Base-by-base conservation (phyloP, 2,329 filamentous ascomycete species). In the Hymenoscyphus infarciens region DNA sequence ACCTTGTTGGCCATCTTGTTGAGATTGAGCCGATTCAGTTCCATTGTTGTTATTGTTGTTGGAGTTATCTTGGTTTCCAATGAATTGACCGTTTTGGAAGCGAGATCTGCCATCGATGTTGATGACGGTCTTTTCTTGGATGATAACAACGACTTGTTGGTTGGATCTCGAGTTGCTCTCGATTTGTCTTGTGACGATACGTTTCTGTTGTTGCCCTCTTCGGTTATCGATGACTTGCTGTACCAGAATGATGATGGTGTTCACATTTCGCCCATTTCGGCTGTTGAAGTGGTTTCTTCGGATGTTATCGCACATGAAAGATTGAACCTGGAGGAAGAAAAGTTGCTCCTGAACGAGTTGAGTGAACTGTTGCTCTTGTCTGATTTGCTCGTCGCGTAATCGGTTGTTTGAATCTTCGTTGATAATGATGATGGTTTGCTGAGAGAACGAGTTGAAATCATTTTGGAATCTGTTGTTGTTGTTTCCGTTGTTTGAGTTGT, bases 211-310 rank as follows among this genome's bases (percentile, higher is more conserved):
- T 55, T 33, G 56, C 39, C 60, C 64, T 29, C 67, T 56, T 22
- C 70, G 68, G 55, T 61, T 65, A 55, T 73, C 70, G 33, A 66
- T 63, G 13, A 74, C 66, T 53, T 69, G 54, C 29, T 70, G 70
- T 4, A 73, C 64, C 55, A 73, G 61, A 8, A 72, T 61, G n/a
- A 71, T 65, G 35, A 73, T 56, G 27, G 68, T 73, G 61, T 73
- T 73, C 70, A 25, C 3, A 25, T 29, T 59, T 54, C 57, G 45
- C 69, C 63, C 68, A 62, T 73, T 71, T 55, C 63, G 63, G 45
- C 67, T 69, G 27, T 61, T 67, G 64, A 69, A 71, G 19, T 72
- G 70, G 52, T 73, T 74, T 57, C 61, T 69, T 29, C 71, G 70
- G 58, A 73, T 67, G 45, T 73, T 72, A 42, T 73, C 71, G 27